Base-by-base conservation (phyloP, 1,139 yeast species). In the Geotrichum klebahnii region DNA sequence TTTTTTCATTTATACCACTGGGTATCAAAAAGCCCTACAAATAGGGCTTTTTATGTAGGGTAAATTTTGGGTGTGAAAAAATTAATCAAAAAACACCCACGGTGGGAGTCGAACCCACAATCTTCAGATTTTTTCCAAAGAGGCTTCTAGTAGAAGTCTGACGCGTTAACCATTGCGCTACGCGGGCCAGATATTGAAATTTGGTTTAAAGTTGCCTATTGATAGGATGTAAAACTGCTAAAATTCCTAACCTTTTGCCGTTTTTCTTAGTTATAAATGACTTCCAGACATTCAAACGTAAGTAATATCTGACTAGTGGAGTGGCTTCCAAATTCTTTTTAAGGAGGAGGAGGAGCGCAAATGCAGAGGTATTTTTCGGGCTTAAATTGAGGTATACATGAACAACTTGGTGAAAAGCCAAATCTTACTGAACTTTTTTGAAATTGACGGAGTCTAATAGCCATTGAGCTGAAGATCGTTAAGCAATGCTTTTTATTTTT, bases 81-180 rank as follows among this genome's bases (percentile, higher is more conserved):
- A 43, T 42, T 14, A 16, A 54, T 53, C 54, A 53, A 61, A 53
- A 55, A 55, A 65, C 76, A 72, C 77, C 74, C 78, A 72, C 71
- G 76, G 73, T 70, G 77, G 78, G 78, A 76, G 76, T 74, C 78
- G 78, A 74, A 74, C 78, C 78, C 78, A 71, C 76, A 74, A 73
- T 73, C 78, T 73, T 73, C 77, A 73, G 77, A 74, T 74, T 26
- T 5, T 26, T 26, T 26, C n/a, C n/a, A 26, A 26, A 26, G 9
- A 26, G 10, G 29, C 29, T 26, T 26, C 29, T 26, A 26, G 10
- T 61, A 74, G 78, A 74, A 75, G 79, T 75, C 78, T 73, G 76
- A 74, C 78, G 78, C 79, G 77, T 74, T 75, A 76, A 64, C 79
- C 78, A 74, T 75, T 75, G 73, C 77, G 78, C 78, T 75, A 75